Conservation (phyloP, 1,139 yeast genomes). For the Taphrina communis region DNA sequence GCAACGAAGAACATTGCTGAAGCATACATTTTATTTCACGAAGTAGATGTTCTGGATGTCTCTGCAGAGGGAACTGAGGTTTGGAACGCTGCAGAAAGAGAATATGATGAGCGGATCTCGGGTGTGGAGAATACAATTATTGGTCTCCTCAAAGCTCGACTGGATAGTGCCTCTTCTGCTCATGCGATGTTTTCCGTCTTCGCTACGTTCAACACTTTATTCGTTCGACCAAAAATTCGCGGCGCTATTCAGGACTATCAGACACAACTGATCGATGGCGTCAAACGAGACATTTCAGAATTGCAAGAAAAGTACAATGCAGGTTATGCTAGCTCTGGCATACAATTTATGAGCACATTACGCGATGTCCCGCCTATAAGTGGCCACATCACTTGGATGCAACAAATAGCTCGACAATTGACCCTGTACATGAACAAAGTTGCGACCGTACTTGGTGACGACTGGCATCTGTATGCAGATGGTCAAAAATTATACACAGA, state of each 20-base stretch:
- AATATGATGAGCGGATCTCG: conserved; percentile 56
- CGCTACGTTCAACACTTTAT: conserved; percentile 57
- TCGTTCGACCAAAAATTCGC: conserved; percentile 60
- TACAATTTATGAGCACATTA: conserved; percentile 51
- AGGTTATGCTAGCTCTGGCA: conserved; percentile 52
- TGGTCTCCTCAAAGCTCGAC: conserved; percentile 53
- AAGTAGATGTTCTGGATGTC: conserved; percentile 55
- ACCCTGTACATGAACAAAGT: conserved; percentile 55
- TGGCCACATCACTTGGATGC: conserved; percentile 60
- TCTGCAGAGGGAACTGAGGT: conserved; percentile 50
- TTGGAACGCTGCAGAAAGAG: conserved; percentile 56
- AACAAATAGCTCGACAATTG: conserved; percentile 58
- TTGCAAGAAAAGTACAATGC: conserved; percentile 55
- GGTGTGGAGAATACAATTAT: conserved; percentile 59
- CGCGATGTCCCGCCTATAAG: conserved; percentile 60
- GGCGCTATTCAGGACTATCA: conserved; percentile 65
- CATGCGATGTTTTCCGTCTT: conserved; percentile 61
- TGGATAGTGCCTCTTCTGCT: conserved; percentile 55
- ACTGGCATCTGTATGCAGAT: conserved; percentile 76
- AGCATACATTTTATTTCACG: conserved; percentile 56
- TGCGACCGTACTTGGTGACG: conserved; percentile 66
- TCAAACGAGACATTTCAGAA: conserved; percentile 57
- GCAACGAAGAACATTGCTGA: conserved; percentile 52
- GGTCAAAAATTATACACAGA: conserved; percentile 69
- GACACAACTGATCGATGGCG: conserved; percentile 56